Base-by-base conservation (phyloP, 139 green algal genomes). In the Eudorina sp. region DNA sequence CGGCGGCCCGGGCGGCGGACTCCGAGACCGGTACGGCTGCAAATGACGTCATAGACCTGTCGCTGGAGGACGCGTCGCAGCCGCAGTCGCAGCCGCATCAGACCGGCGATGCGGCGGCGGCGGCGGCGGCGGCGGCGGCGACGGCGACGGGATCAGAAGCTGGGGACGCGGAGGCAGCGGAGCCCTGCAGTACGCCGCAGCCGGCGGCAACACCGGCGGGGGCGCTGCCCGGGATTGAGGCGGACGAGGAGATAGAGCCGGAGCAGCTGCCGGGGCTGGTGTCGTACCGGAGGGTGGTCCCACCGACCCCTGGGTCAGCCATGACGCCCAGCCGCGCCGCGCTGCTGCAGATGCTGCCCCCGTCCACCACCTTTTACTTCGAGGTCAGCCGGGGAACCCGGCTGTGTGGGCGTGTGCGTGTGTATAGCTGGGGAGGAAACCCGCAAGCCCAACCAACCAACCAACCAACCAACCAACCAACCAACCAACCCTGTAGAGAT, bases 161-260 rank as follows among this genome's bases (percentile, higher is more conserved):
- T 53, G 41, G 53, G 9, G 36, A 43, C 34, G 34, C 16, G 8
- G 53, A 19, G 34, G 48, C 64, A 31, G 66, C 38, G 46, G 43
- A 16, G 48, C 11, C 36, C 40, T 40, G 1, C 29, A 34, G 25
- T 31, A 41, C 73, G 18, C 46, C 45, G 36, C 36, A 68, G 34
- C n/a, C 55, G 41, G 86, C 88, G 40, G 81, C 69, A 62, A 34
- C 38, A 13, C 38, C 45, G 73, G 29, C 48, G 38, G 73, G 73
- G 41, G 73, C 72, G 43, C 41, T 38, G 83, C 81, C 81, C 40
- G 92, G 90, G 16, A 69, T 94, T 27, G 72, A 83, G 3, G 81
- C 93, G 27, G 85, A 94, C 60, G 38, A 40, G 31, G 92, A 43
- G 8, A 23, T 43, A 27, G 45, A 6, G 66, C 31, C 66, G 16